Percentiles rank a stretch among this genome's conserved stretches.
These are phyloP conservation scores for Metschnikowia arizonensis DNA, from an alignment of 805 yeast species.

Conservation along the genomic window DNA sequence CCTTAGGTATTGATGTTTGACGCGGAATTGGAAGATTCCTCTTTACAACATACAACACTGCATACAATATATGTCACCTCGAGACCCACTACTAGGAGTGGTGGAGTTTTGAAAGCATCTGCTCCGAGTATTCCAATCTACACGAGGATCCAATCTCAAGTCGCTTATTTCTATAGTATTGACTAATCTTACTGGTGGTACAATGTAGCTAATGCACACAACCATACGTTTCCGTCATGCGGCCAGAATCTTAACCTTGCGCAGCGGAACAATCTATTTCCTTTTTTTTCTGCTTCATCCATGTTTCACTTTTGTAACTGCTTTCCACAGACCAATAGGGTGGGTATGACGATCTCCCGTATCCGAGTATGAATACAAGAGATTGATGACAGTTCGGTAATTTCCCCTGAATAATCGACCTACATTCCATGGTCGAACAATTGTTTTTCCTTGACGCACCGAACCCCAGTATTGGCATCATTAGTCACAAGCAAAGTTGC, in stretches of 20 bases:
- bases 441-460: conserved; percentile 3
- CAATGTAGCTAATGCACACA: neutral
- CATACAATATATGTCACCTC: neutral
- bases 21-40: too few relatives aligned
- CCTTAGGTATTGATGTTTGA: too few relatives aligned
- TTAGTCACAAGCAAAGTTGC: conserved; percentile 2
- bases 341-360: neutral
- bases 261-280: conserved; percentile 2
- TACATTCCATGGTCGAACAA: neutral
- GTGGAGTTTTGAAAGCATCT: neutral
- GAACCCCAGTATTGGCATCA: conserved; percentile 4
- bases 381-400: neutral
- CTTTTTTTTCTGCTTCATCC: neutral
- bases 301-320: neutral
- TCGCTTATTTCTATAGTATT: neutral
- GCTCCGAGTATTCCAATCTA: neutral
- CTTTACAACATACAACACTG: too few relatives aligned
- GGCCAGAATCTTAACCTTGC: conserved; percentile 1
- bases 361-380: neutral
- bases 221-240: conserved; percentile 4
- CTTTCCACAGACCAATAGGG: neutral
- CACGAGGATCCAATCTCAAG: neutral
- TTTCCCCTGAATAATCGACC: neutral
- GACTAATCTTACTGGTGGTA: neutral
- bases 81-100: neutral